These are phyloP conservation scores for Clavariopsis aquatica DNA, from an alignment of 495 filamentous ascomycete species.

Conservation along the genomic window DNA sequence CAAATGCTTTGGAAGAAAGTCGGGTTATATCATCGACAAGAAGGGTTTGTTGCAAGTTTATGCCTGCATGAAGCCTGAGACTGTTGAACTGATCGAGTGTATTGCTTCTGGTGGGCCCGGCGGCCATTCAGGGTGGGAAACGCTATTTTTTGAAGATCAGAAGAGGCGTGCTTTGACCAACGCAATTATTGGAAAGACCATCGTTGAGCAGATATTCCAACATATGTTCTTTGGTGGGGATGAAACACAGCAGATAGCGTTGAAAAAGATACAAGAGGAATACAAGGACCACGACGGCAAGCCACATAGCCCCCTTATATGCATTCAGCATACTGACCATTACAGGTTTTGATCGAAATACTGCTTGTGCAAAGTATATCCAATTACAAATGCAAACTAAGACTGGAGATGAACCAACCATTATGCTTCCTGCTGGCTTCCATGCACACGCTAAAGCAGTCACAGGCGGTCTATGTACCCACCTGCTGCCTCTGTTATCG, in stretches of 20 bases:
- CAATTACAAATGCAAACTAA: background rate
- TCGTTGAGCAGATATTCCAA: constrained; percentile 31
- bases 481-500: constrained; percentile 13
- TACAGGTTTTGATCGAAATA: constrained; percentile 28
- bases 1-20: no score
- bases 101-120: constrained; percentile 32
- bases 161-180: constrained; percentile 20
- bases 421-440: constrained; percentile 24
- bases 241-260: background rate
- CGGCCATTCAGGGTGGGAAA: constrained; percentile 21
- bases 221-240: constrained; percentile 25
- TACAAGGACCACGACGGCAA: constrained; percentile 22
- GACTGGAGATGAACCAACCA: background rate
- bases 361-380: constrained; percentile 8
- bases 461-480: constrained; percentile 4
- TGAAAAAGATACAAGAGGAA: constrained; percentile 10
- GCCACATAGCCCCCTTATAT: background rate
- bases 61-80: constrained; percentile 24
- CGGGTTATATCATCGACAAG: no score
- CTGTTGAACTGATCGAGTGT: constrained; percentile 19
- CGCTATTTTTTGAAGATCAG: constrained; percentile 15
- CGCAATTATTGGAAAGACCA: constrained; percentile 31
- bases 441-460: constrained; percentile 9
- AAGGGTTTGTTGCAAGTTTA: no score
- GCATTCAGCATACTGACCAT: background rate